Evolutionary conservation across 2,329 filamentous ascomycete genomes (phyloP).

Genomic region (Lithohypha guttulata): DNA sequence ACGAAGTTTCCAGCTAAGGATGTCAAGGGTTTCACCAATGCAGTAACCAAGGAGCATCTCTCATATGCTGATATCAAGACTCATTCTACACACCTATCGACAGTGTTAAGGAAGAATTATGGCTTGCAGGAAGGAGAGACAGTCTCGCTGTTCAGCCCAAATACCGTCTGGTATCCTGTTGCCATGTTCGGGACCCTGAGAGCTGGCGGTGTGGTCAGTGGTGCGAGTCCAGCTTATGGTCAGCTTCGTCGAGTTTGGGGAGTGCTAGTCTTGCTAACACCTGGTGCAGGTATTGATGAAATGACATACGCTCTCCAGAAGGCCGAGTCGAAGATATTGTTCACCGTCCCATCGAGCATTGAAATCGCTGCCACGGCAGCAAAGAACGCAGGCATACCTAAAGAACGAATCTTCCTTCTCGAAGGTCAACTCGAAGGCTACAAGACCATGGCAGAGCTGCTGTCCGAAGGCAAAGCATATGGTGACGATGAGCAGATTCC

Average conservation of each 20-base stretch:
- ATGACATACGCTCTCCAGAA: constrained; percentile 55
- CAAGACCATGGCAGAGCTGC: constrained; percentile 30
- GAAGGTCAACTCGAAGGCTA: constrained; percentile 44
- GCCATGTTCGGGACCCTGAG: constrained; percentile 48
- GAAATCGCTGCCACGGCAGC: constrained; percentile 46
- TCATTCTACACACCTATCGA: constrained; percentile 49
- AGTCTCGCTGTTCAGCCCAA: constrained; percentile 51
- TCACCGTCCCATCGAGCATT: constrained; percentile 41
- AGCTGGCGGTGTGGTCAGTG: constrained; percentile 47
- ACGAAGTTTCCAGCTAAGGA: constrained; percentile 29
- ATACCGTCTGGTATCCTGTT: constrained; percentile 58
- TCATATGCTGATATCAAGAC: constrained; percentile 48
- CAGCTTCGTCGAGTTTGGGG: background rate
- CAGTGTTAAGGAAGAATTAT: constrained; percentile 46
- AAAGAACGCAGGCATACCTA: constrained; percentile 42
- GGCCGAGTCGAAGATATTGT: constrained; percentile 45
- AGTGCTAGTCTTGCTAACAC: background rate
- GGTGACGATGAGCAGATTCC: constrained; percentile 35
- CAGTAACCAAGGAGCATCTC: constrained; percentile 47
- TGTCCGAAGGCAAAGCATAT: constrained; percentile 26
- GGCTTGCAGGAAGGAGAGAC: constrained; percentile 45
- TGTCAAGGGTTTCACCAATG: constrained; percentile 48
- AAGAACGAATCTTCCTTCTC: constrained; percentile 45
- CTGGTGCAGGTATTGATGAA: constrained; percentile 41
- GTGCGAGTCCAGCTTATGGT: constrained; percentile 55